Evolutionary conservation across 331 rosid species (phyloP).

Genomic region (Prunus yedoensis): DNA sequence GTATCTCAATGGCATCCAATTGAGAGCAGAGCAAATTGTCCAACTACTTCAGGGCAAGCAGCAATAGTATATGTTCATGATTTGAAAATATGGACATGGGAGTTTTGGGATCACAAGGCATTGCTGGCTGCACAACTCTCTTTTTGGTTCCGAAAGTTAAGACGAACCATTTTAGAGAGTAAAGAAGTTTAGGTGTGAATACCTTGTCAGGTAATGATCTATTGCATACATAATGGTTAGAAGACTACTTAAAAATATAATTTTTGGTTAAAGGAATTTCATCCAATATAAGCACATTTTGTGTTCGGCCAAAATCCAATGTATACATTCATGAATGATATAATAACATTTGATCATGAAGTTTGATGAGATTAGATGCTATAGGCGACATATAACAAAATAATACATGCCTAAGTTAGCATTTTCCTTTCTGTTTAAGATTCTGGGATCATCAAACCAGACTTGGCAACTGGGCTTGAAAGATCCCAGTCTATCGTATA

Average conservation of each 20-base stretch:
- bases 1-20: constrained; percentile 82
- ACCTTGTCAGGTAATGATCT: not conserved
- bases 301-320: not conserved
- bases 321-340: not conserved
- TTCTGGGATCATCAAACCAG: too few relatives aligned
- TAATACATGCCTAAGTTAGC: too few relatives aligned
- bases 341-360: not conserved
- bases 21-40: constrained; percentile 67
- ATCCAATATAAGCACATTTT: not conserved
- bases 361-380: not conserved
- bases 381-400: not conserved
- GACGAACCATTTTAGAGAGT: not conserved
- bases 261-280: not conserved
- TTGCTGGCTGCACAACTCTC: constrained; percentile 10
- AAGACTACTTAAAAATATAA: not conserved
- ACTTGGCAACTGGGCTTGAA: too few relatives aligned
- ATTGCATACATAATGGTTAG: not conserved
- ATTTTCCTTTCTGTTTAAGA: too few relatives aligned
- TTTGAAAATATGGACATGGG: constrained; percentile 12
- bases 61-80: constrained; percentile 28
- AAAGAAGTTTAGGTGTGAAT: not conserved
- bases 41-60: constrained; percentile 58
- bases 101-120: not conserved
- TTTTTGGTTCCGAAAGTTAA: not conserved
- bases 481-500: too few relatives aligned